Base-by-base conservation (phyloP, 192 early-diverging fungal species). In the Phlyctochytrium bullatum region DNA sequence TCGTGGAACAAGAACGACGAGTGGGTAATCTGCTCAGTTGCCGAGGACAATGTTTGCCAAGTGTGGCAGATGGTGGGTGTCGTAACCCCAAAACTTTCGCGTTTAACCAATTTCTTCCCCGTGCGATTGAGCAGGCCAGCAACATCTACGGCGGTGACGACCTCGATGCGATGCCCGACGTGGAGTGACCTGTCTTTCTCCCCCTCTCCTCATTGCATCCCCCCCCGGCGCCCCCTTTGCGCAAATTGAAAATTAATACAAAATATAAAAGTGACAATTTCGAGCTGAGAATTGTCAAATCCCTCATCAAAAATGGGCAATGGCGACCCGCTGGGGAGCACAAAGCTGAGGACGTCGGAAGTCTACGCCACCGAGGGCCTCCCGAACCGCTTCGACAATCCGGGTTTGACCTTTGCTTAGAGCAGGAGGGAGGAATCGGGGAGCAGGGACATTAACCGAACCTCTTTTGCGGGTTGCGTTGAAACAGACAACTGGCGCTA, bases 1-100 rank as follows among this genome's bases (percentile, higher is more conserved):
- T 87, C 85, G 59, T 99, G 97, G 97, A 99, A 95, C 84, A 85
- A 80, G 66, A 88, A 93, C 65, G 87, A 91, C 63, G 92, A 93
- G 34, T 99, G 97, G 97, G 91, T 91, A 2, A 80, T 99, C 66
- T 91, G 92, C 73, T 92, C 89, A 36, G 88, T 93, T 2, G 97
- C 95, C 6, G 95, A 99, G 70, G 95, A 99, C 71, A 98, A 98
- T 67, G 92, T 98, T 53, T 86, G 92, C 56, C 97, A 98, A 86
- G 91, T 95, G 2, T 98, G 97, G 97, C 93, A 98, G 80, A 95
- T 96, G 91, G 94, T 90, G 68, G 62, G 53, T 52, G 34, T 1
- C 31, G 31, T 57, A 29, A 34, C 30, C 12, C 17, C 29, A 16
- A 16, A 20, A 20, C 12, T 20, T 52, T 20, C 34, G 28, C 25